Evolutionary conservation across 768 basidiomycete species (phyloP).

Genomic region (Kwoniella sp.): DNA sequence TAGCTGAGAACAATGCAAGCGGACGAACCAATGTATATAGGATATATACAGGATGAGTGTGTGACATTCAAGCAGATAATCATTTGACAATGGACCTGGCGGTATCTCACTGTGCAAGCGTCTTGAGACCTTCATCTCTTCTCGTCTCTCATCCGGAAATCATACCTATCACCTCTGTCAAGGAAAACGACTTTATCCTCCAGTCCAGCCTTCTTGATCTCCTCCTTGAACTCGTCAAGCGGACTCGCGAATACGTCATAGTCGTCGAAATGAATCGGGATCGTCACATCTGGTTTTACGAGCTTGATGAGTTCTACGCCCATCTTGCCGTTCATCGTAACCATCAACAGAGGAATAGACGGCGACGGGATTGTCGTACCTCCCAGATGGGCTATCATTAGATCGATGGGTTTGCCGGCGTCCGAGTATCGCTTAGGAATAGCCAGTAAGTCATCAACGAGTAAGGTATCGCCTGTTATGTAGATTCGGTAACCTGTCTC

Average conservation of each 20-base stretch:
- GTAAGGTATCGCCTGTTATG: conserved; percentile 55
- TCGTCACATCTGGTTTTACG: conserved; percentile 53
- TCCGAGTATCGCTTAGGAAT: conserved; percentile 52
- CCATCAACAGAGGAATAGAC: conserved; percentile 43
- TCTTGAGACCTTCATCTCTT: not conserved
- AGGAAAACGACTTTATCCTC: conserved; percentile 52
- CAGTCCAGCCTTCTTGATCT: conserved; percentile 49
- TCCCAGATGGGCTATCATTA: conserved; percentile 54
- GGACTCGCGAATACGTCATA: conserved; percentile 39
- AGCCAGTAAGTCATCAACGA: conserved; percentile 17
- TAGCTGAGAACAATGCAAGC: too few relatives aligned
- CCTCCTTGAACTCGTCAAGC: conserved; percentile 51
- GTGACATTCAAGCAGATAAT: too few relatives aligned
- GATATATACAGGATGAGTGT: too few relatives aligned
- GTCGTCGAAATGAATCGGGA: conserved; percentile 54
- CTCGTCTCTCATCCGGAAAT: conserved; percentile 30
- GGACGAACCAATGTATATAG: too few relatives aligned
- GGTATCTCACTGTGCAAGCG: too few relatives aligned
- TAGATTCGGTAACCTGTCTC: conserved; percentile 48
- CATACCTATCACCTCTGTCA: conserved; percentile 49
- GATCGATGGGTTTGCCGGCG: conserved; percentile 40
- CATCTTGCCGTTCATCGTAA: conserved; percentile 55
- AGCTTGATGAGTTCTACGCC: conserved; percentile 53
- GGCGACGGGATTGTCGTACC: conserved; percentile 55
- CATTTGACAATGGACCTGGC: too few relatives aligned